A percentile compares a stretch with the other conserved stretches of the same genome.
These are phyloP conservation scores for Steccherinum ochraceum DNA, from an alignment of 768 basidiomycete genomes.

Conservation along the genomic window DNA sequence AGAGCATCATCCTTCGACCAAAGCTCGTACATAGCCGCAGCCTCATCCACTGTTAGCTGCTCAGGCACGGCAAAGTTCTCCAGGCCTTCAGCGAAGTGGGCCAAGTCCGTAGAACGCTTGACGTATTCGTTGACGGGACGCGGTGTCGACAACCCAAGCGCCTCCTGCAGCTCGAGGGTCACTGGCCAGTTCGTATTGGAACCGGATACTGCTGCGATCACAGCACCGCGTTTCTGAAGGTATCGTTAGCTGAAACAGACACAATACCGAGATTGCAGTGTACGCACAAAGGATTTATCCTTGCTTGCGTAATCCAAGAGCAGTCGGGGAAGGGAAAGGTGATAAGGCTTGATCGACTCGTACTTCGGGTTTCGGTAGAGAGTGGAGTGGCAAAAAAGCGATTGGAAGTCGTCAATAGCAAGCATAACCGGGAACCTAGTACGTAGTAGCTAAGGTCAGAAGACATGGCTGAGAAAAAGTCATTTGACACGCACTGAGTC, in stretches of 20 bases:
- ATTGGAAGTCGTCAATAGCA: slow-evolving; percentile 86
- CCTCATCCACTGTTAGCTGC: slow-evolving; percentile 58
- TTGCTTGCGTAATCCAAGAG: slow-evolving; percentile 70
- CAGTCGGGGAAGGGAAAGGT: slow-evolving; percentile 72
- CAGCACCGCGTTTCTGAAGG: slow-evolving; percentile 56
- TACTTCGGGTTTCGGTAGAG: slow-evolving; percentile 73
- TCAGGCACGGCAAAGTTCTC: slow-evolving; percentile 47
- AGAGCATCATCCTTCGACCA: slow-evolving; percentile 63
- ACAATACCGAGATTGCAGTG: neutral
- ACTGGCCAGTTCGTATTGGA: slow-evolving; percentile 53
- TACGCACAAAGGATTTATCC: slow-evolving; percentile 52
- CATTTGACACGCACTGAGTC: slow-evolving; percentile 40
- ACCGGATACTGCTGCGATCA: slow-evolving; percentile 64
- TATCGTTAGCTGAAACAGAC: neutral
- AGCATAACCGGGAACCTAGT: slow-evolving; percentile 70
- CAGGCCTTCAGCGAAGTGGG: slow-evolving; percentile 50
- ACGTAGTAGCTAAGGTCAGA: no score
- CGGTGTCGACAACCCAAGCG: slow-evolving; percentile 41
- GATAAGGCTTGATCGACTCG: slow-evolving; percentile 60
- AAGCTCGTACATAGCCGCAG: slow-evolving; percentile 66
- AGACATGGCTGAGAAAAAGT: neutral
- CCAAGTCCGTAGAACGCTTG: slow-evolving; percentile 42
- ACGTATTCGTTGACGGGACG: slow-evolving; percentile 47
- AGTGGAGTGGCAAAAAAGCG: slow-evolving; percentile 58
- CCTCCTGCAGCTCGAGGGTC: slow-evolving; percentile 58